These are phyloP conservation scores for Chondrostereum purpureum DNA, from an alignment of 1,284 basidiomycete species.

Conservation along the genomic window DNA sequence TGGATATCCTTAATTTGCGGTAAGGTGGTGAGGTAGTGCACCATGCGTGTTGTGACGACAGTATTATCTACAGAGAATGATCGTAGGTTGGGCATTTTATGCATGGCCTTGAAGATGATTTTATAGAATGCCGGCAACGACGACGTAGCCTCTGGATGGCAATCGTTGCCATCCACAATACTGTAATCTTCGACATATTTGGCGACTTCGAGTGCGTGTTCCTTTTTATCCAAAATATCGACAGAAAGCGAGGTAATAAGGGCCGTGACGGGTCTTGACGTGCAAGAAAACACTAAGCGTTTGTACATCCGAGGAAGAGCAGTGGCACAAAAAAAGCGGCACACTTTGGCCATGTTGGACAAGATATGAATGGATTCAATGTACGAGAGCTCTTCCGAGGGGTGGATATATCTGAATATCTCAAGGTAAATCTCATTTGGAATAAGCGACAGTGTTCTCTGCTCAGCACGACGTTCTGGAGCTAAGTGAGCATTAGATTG, in stretches of 20 bases:
- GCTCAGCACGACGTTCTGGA: neutral
- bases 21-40: neutral
- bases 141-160: neutral
- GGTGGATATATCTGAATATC: neutral
- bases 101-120: neutral
- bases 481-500: neutral
- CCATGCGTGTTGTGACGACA: neutral
- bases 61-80: neutral
- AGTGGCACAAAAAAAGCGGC: neutral
- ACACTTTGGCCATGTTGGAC: neutral
- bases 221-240: neutral
- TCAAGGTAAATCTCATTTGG: neutral
- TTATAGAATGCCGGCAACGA: neutral
- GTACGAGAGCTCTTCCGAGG: neutral
- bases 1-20: neutral
- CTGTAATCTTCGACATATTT: neutral
- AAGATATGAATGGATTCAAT: neutral
- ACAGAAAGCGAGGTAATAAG: neutral
- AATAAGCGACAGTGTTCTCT: neutral
- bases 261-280: neutral
- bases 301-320: neutral
- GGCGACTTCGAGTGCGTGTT: neutral
- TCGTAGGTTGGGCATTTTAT: neutral
- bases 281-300: neutral
- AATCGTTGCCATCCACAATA: neutral